Evolutionary conservation across 2,329 filamentous ascomycete species (phyloP).

Genomic region (Plectosphaerella plurivora): DNA sequence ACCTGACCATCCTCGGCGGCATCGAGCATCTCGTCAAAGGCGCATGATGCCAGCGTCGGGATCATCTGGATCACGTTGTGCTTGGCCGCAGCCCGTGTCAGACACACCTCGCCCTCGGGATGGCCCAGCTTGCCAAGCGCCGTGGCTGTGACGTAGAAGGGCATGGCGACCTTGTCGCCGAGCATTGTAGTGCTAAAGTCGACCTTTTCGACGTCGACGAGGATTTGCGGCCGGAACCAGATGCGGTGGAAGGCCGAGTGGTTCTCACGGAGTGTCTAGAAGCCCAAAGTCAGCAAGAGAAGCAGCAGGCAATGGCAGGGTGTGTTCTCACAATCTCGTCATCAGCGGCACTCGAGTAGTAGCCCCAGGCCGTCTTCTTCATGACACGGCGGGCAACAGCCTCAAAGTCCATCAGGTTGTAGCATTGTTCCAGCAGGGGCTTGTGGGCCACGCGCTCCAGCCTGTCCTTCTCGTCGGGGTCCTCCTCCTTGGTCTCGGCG

Average conservation of each 20-base stretch:
- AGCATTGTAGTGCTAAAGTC: slow-evolving; percentile 93
- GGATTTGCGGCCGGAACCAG: slow-evolving; percentile 86
- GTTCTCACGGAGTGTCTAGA: slow-evolving; percentile 87
- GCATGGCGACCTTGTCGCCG: slow-evolving; percentile 75
- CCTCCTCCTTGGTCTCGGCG: slow-evolving; percentile 64
- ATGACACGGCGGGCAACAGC: slow-evolving; percentile 83
- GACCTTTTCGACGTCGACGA: slow-evolving; percentile 84
- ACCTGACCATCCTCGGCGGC: slow-evolving; percentile 74
- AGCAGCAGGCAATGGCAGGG: not conserved
- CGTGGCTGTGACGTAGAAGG: slow-evolving; percentile 95
- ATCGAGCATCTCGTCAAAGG: slow-evolving; percentile 95
- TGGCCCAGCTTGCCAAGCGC: slow-evolving; percentile 93
- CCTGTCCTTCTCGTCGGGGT: slow-evolving; percentile 55
- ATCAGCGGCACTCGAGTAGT: slow-evolving; percentile 85
- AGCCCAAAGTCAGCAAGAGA: slow-evolving; percentile 13
- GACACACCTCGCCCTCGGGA: slow-evolving; percentile 86
- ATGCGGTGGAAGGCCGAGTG: slow-evolving; percentile 95
- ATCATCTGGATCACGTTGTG: slow-evolving; percentile 98
- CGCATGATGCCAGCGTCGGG: slow-evolving; percentile 91
- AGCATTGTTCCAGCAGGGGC: slow-evolving; percentile 81
- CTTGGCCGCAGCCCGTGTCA: slow-evolving; percentile 77
- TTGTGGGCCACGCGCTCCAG: slow-evolving; percentile 70
- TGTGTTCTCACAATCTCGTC: slow-evolving; percentile 33
- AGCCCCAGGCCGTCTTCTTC: slow-evolving; percentile 97
- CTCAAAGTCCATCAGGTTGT: slow-evolving; percentile 95